Evolutionary conservation across 352 stramenopile genomes (phyloP).

Genomic region (Phytophthora foliorum): DNA sequence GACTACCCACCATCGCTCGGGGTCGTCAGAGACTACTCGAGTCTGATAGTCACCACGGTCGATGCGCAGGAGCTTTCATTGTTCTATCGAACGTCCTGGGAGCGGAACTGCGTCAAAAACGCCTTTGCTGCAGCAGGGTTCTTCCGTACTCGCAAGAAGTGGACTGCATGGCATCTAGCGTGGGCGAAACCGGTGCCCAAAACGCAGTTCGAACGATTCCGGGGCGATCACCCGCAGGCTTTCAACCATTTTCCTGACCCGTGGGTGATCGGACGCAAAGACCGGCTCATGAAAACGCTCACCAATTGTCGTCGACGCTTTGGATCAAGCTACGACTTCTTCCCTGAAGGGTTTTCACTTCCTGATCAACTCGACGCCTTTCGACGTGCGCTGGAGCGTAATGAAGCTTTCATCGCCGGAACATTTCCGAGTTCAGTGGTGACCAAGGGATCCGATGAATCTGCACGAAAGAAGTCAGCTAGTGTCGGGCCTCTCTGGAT

Average conservation of each 20-base stretch:
- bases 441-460: slow-evolving; percentile 8
- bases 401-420: slow-evolving; percentile 35
- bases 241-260: slow-evolving; percentile 93
- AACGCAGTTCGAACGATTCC: slow-evolving; percentile 65
- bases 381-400: slow-evolving; percentile 55
- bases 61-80: slow-evolving; percentile 49
- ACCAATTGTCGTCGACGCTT: slow-evolving; percentile 65
- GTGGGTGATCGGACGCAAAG: slow-evolving; percentile 93
- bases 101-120: slow-evolving; percentile 95
- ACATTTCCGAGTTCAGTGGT: slow-evolving; percentile 17
- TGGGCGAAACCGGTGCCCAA: slow-evolving; percentile 81
- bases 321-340: slow-evolving; percentile 75
- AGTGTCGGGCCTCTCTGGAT: slow-evolving; percentile 74
- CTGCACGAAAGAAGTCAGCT: slow-evolving; percentile 4
- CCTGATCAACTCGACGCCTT: slow-evolving; percentile 78
- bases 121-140: slow-evolving; percentile 85
- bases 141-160: slow-evolving; percentile 67
- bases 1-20: slow-evolving; percentile 87
- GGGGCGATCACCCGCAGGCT: slow-evolving; percentile 61
- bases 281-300: slow-evolving; percentile 88
- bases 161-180: slow-evolving; percentile 62
- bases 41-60: slow-evolving; percentile 48
- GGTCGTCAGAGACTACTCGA: slow-evolving; percentile 50
- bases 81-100: slow-evolving; percentile 91
- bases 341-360: slow-evolving; percentile 88